Conservation (phyloP, 2,329 filamentous ascomycete species). For the Colletotrichum neosansevieriae region DNA sequence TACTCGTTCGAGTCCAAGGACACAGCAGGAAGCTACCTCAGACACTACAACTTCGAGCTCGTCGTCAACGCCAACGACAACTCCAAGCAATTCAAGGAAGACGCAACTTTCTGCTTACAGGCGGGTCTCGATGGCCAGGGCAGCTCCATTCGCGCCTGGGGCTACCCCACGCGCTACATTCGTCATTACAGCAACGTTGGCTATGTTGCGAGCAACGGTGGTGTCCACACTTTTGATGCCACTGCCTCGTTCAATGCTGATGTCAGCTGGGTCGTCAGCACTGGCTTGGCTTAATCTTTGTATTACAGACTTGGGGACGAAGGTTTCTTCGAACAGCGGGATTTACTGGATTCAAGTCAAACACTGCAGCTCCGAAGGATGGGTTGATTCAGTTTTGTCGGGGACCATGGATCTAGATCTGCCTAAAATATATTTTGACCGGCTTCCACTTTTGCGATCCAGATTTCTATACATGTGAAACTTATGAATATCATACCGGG, state of each 20-base stretch:
- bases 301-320: too few species aligned
- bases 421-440: too few species aligned
- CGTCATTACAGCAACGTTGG: conserved; percentile 63
- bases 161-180: conserved; percentile 69
- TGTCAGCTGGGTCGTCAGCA: conserved; percentile 62
- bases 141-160: conserved; percentile 67
- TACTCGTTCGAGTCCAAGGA: conserved; percentile 72
- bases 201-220: conserved; percentile 66
- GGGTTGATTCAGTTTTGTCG: too few species aligned
- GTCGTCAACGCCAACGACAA: conserved; percentile 63
- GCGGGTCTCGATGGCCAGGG: conserved; percentile 63
- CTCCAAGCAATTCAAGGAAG: conserved; percentile 68
- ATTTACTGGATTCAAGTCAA: too few species aligned
- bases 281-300: conserved; percentile 45
- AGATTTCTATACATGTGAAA: too few species aligned
- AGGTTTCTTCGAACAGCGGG: too few species aligned
- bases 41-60: conserved; percentile 67
- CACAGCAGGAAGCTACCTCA: conserved; percentile 68
- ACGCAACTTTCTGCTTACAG: conserved; percentile 73
- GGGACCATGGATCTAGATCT: too few species aligned
- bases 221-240: conserved; percentile 66
- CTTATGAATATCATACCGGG: too few species aligned
- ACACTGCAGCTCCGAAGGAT: too few species aligned
- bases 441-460: too few species aligned
- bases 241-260: conserved; percentile 64